phyloP scores from a whole-genome alignment of 345 rosid genomes.

The Kandelia obovata region DNA sequence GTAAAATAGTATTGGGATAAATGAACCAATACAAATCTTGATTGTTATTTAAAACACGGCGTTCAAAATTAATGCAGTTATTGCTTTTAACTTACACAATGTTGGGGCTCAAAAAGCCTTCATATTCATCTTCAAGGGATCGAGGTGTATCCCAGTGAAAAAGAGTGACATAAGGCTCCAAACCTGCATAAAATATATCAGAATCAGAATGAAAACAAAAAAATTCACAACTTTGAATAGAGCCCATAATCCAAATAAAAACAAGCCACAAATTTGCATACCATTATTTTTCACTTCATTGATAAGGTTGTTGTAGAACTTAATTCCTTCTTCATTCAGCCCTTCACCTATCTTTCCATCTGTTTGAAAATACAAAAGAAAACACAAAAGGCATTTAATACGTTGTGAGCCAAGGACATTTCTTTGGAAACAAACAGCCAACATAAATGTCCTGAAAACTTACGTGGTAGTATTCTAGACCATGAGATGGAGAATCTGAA shows the following conservation, averaged over 20 bases:
- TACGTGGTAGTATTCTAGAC: constrained; percentile 11
- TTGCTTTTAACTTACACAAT: background rate
- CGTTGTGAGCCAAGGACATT: too few relatives aligned
- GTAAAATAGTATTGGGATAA: background rate
- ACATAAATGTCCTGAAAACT: background rate
- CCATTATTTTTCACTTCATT: background rate
- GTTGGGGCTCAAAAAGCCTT: background rate
- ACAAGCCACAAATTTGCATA: background rate
- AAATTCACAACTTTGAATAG: too few relatives aligned
- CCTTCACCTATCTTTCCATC: constrained; percentile 6
- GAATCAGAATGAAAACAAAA: too few relatives aligned
- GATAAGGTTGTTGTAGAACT: constrained; percentile 9
- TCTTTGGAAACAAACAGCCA: too few relatives aligned
- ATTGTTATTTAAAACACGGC: background rate
- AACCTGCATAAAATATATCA: background rate
- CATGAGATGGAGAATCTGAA: constrained; percentile 18
- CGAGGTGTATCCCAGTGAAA: constrained; percentile 17
- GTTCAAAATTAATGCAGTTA: background rate
- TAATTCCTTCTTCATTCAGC: constrained; percentile 7
- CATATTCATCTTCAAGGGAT: constrained; percentile 2
- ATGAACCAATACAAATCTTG: too few relatives aligned
- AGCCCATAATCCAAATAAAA: background rate
- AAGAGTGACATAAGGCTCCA: constrained; percentile 12
- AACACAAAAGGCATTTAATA: too few relatives aligned
- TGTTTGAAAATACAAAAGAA: background rate